Conservation (phyloP, 176 grass and related monocot genomes). For the Coix lacrymajobi region DNA sequence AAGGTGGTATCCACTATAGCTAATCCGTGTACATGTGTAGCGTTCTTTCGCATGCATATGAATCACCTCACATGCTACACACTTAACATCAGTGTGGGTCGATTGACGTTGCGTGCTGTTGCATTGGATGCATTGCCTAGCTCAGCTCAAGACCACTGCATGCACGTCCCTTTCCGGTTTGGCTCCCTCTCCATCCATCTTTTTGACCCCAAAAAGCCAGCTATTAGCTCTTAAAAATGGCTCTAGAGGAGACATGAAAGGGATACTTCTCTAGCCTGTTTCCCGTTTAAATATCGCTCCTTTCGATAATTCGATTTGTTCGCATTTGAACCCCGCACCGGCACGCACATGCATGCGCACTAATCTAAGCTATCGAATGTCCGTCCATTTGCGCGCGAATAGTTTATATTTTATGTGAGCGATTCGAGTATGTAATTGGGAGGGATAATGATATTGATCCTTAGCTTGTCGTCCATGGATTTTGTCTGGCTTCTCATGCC, state of each 20-base stretch:
- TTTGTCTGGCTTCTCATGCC: conserved; percentile 32
- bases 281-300: conserved; percentile 36
- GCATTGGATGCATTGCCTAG: conserved; percentile 35
- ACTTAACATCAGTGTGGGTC: conserved; percentile 46
- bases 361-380: conserved; percentile 30
- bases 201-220: conserved; percentile 44
- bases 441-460: conserved; percentile 56
- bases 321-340: conserved; percentile 42
- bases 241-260: conserved; percentile 65
- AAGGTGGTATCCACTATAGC: conserved; percentile 38
- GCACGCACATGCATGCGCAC: conserved; percentile 50
- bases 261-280: conserved; percentile 44
- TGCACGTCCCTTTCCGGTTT: conserved; percentile 14
- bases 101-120: conserved; percentile 19
- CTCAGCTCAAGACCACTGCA: neutral
- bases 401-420: neutral
- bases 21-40: conserved; percentile 11
- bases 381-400: conserved; percentile 16
- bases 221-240: conserved; percentile 43
- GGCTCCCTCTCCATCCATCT: conserved; percentile 14
- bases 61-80: conserved; percentile 57
- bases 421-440: neutral
- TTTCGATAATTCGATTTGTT: conserved; percentile 54
- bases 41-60: too few relatives aligned
- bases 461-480: conserved; percentile 38